Evolutionary conservation across 2,329 filamentous ascomycete species (phyloP).

Genomic region (Oidium heveae): DNA sequence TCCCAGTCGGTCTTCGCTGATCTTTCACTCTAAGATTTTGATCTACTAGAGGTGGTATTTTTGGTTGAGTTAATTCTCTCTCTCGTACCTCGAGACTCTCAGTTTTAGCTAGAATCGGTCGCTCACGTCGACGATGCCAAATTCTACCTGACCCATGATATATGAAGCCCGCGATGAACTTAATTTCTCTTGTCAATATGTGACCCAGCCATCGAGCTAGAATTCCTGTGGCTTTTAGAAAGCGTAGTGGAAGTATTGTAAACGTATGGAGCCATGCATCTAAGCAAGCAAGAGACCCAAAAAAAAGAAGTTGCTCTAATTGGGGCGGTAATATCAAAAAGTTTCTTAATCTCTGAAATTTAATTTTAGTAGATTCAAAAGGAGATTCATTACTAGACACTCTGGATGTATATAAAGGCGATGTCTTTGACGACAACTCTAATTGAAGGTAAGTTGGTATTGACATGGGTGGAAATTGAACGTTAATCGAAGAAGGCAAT

Average conservation of each 20-base stretch:
- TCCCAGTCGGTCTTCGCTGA: too few species aligned
- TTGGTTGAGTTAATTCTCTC: neutral
- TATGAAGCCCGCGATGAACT: slow-evolving; percentile 50
- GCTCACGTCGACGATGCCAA: slow-evolving; percentile 32
- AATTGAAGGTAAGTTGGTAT: slow-evolving; percentile 39
- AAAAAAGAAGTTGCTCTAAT: slow-evolving; percentile 63
- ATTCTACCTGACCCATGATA: slow-evolving; percentile 57
- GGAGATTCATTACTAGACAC: slow-evolving; percentile 31
- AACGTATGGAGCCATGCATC: slow-evolving; percentile 95
- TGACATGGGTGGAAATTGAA: slow-evolving; percentile 37
- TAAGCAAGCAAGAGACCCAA: slow-evolving; percentile 73
- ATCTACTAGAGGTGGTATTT: neutral
- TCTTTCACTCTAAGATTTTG: slow-evolving; percentile 9
- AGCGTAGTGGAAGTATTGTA: slow-evolving; percentile 77
- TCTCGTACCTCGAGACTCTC: neutral
- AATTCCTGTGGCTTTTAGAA: slow-evolving; percentile 55
- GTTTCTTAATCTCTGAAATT: slow-evolving; percentile 76
- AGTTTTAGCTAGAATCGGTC: slow-evolving; percentile 13
- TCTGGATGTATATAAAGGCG: slow-evolving; percentile 38
- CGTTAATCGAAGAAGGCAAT: slow-evolving; percentile 28
- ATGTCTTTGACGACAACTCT: slow-evolving; percentile 34
- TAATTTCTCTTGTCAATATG: slow-evolving; percentile 43
- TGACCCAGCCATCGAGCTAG: slow-evolving; percentile 56
- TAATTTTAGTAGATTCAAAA: slow-evolving; percentile 80
- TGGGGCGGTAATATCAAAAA: slow-evolving; percentile 61